Evolutionary conservation across 331 rosid genomes (phyloP), one percentile per base, ranked within the genome.

Genomic region (Acacia concinna): DNA sequence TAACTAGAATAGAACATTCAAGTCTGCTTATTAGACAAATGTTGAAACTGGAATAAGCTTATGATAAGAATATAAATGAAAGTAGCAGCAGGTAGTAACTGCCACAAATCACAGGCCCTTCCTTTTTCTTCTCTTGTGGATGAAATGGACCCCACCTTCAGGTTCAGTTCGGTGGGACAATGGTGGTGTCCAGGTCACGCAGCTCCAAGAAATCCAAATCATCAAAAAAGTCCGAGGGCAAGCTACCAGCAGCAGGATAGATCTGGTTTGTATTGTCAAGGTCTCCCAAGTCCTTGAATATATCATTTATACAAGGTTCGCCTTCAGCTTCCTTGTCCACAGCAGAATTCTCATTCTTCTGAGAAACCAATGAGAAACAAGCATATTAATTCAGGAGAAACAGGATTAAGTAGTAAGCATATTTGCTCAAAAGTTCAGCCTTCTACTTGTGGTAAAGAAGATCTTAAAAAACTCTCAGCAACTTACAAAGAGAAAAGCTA

Each of bases 181-280:
- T 13, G 90, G 88, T 1, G 5, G 87, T 2, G 4, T 82, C 84
- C 0, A 92, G 87, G 69, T 92, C 94, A 60, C 0, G 74, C 65
- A 91, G 73, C 86, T 89, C 93, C 62, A 91, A 4, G 76, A 66
- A 90, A 18, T 78, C 68, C 14, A 11, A 20, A 64, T 67, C 60
- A 17, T 15, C 49, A 12, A 6, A 57, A 12, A 6, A 43, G 21
- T 20, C 17, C 14, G 2, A 1, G n/a, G 49, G 25, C 71, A 20
- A 62, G 74, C 77, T 56, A 25, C 44, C 30, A 0, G 12, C 30
- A 0, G 12, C n/a, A 11, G 81, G 21, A 74, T 38, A 40, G 56
- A 32, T 52, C 40, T 59, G 80, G 12, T 86, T 82, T 60, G 78
- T 1, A 17, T 71, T 18, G 34, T 64, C 81, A 73, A 81, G 78